Evolutionary conservation across 805 yeast species (phyloP), one percentile per base, ranked within the genome.

Genomic region (Candida dendrica): DNA sequence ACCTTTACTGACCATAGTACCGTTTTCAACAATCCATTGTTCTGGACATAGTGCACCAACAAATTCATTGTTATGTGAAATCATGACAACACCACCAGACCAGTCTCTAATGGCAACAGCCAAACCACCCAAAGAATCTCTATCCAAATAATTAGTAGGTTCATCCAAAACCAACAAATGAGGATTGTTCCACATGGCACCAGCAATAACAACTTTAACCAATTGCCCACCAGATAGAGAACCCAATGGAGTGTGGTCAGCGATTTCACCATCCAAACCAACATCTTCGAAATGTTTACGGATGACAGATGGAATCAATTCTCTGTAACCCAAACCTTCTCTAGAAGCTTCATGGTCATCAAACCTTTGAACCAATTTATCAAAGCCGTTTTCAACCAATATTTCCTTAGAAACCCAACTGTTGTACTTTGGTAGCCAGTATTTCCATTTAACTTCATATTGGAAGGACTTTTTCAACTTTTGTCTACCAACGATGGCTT

Each of bases 141-240:
- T 84, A 67, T 91, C 98, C 68, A 91, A 74, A 73, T 93, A 91
- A 71, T 91, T 91, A 58, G 98, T 91, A 63, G 98, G 98, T 77
- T 91, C 98, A 67, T 91, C 98, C 47, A 91, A 75, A 35, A 91
- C 98, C 49, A 91, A 76, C 65, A 91, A 77, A 65, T 91, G 98
- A 16, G 98, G 98, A 62, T 91, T 93, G 69, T 93, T 91, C 98
- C 98, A 91, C 93, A 91, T 91, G 50, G 98, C 97, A 68, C 98
- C 98, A 13, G 98, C 98, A 70, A 91, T 91, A 46, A 91, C 98
- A 49, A 91, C 98, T 68, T 91, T 91, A 47, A 91, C 98, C 62
- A 91, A 76, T 71, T 91, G 98, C 57, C 98, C 98, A 63, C 98
- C 98, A 20, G 97, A 89, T 49, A 91, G 73, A 6, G 96, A 87